Conservation (phyloP, 2,329 filamentous ascomycete species). For the Teratosphaeria epicoccoides region DNA sequence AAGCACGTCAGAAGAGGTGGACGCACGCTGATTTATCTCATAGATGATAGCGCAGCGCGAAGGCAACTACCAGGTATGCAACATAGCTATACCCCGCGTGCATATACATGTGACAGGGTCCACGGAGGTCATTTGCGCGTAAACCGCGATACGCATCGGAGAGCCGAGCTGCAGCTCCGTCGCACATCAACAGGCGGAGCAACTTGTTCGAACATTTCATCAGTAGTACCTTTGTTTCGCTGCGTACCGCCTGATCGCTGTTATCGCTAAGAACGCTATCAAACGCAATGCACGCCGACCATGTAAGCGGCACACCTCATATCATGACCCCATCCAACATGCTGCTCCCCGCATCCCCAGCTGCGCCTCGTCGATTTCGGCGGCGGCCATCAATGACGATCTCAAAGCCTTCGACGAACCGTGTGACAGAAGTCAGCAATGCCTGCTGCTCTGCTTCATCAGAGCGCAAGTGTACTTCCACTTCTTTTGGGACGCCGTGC, state of each 20-base stretch:
- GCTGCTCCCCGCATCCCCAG: neutral
- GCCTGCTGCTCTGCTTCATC: slow-evolving; percentile 7
- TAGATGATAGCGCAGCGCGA: too few species aligned
- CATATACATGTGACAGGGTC: neutral
- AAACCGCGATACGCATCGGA: neutral
- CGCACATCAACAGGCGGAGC: neutral
- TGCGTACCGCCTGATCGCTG: neutral
- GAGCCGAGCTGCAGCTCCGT: neutral
- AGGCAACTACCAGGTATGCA: neutral
- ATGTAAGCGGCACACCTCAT: neutral
- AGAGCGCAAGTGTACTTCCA: slow-evolving; percentile 29
- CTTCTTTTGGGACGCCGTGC: slow-evolving; percentile 35
- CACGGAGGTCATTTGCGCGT: neutral
- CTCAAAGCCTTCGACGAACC: slow-evolving; percentile 3
- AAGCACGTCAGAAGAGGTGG: neutral
- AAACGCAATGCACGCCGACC: neutral
- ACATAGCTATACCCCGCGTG: neutral
- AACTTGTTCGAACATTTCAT: neutral
- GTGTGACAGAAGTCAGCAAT: slow-evolving; percentile 1
- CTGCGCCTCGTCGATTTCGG: neutral
- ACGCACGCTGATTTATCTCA: too few species aligned
- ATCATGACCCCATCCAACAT: neutral
- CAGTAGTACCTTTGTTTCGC: too few species aligned
- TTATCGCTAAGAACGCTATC: slow-evolving; percentile 5
- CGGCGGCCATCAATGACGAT: slow-evolving; percentile 1